Evolutionary conservation across 164 flowering plant genomes (phyloP), one percentile per base, ranked within the genome.

Genomic region (Annona squamosa): DNA sequence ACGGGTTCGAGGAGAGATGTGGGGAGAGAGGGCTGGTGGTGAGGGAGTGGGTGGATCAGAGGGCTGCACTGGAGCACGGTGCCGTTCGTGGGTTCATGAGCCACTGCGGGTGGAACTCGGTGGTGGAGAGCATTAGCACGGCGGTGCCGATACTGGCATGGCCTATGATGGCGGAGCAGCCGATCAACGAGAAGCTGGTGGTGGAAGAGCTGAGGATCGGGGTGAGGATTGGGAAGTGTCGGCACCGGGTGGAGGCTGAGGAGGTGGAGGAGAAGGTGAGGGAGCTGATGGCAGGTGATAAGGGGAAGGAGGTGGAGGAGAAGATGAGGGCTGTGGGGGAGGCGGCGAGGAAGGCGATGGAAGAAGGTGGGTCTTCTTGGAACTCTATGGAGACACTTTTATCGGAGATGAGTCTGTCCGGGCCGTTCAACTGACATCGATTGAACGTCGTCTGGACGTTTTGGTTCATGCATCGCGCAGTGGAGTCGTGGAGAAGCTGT

Each of bases 351-450:
- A 72, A 45, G 62, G 86, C 90, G 1, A 47, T 85, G 79, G 78
- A 74, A 43, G 85, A 85, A 61, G 86, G 83, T 56, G 92, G 95
- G 2, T 85, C 90, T 42, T 89, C 92, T 1, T 80, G 79, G 84
- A 13, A n/a, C 2, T 72, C 78, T 0, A 71, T 87, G 72, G 73
- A 76, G 63, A 5, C 13, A 72, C 76, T 90, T 6, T 57, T 88
- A 6, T 72, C 73, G 13, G 84, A 76, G 48, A 9, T 70, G 59
- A 52, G 3, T 2, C 13, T 52, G 13, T 5, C 3, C 9, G 9
- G 13, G 9, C 10, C 10, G 7, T 52, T 1, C 59, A 26, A 26
- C 37, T 26, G 57, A 48, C 57, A 48, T 48, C 10, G 10, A 48
- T 52, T 52, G 17, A 52, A 52, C 9, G 37, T 1, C 37, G 37